Conservation (phyloP, 2,329 filamentous ascomycete species). For the Dactylonectria macrodidyma region DNA sequence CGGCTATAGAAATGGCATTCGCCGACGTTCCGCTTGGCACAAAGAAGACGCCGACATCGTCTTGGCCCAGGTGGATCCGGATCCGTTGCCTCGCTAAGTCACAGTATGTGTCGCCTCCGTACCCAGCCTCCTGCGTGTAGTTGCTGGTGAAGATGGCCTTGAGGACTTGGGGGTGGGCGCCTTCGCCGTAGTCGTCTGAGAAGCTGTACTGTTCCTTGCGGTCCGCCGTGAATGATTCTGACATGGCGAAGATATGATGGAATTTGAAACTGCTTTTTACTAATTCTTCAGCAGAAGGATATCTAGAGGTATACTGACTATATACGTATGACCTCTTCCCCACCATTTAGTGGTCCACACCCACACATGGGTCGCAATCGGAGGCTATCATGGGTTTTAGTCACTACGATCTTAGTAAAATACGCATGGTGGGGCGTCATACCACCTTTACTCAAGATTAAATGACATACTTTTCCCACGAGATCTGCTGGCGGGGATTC, state of each 20-base stretch:
- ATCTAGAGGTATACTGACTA: not conserved
- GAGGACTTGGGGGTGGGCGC: slow-evolving; percentile 64
- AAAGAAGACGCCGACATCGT: slow-evolving; percentile 64
- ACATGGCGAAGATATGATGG: slow-evolving; percentile 28
- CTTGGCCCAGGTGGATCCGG: slow-evolving; percentile 52
- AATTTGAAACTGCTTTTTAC: not conserved
- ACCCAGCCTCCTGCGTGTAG: slow-evolving; percentile 61
- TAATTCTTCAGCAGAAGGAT: not conserved
- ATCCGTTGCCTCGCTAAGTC: slow-evolving; percentile 59
- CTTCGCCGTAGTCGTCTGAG: slow-evolving; percentile 67
- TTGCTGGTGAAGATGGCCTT: slow-evolving; percentile 62
- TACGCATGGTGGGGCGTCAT: slow-evolving; percentile 11
- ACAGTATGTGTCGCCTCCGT: slow-evolving; percentile 62
- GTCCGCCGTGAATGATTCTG: slow-evolving; percentile 32
- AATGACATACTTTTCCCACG: slow-evolving; percentile 20
- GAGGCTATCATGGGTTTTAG: slow-evolving; percentile 37
- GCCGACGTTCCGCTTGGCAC: slow-evolving; percentile 67
- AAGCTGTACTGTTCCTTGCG: slow-evolving; percentile 59
- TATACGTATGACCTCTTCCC: not conserved
- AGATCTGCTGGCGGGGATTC: not conserved
- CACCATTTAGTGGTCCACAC: slow-evolving; percentile 38
- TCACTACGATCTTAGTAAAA: slow-evolving; percentile 43
- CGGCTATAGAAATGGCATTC: slow-evolving; percentile 66
- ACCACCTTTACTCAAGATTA: slow-evolving; percentile 18
- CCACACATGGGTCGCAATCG: slow-evolving; percentile 18